Evolutionary conservation across 129 eudicot genomes (phyloP).

Genomic region (Smallanthus sonchifolius): DNA sequence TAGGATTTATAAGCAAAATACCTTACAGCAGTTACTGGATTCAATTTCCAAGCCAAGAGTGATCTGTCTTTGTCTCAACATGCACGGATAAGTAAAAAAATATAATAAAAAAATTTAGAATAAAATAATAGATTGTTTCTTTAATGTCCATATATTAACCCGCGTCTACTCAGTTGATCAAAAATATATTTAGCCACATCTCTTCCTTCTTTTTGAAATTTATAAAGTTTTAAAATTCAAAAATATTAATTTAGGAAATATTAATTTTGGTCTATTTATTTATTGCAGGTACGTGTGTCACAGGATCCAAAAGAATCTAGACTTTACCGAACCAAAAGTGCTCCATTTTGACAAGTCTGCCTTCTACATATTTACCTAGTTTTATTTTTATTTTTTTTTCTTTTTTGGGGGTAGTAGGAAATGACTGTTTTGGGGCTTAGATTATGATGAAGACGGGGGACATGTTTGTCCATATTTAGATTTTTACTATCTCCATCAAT

Average conservation of each 20-base stretch:
- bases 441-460: conserved; percentile 21
- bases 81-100: too few species aligned
- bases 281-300: conserved; percentile 18
- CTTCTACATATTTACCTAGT: neutral
- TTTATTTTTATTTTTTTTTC: neutral
- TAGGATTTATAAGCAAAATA: too few species aligned
- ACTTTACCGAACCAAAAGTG: conserved; percentile 42
- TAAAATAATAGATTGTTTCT: too few species aligned
- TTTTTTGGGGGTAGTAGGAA: conserved; percentile 8
- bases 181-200: too few species aligned
- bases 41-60: too few species aligned
- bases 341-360: conserved; percentile 44
- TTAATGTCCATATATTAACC: too few species aligned
- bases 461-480: conserved; percentile 31
- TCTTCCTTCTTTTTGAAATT: too few species aligned
- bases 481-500: conserved; percentile 16
- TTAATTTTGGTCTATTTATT: neutral
- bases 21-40: too few species aligned
- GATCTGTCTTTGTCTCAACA: too few species aligned
- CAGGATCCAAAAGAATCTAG: conserved; percentile 22
- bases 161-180: too few species aligned
- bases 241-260: too few species aligned
- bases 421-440: conserved; percentile 11
- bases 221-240: neutral
- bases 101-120: too few species aligned